These are phyloP conservation scores for Urochloa ruziziensis DNA, from an alignment of 176 grass and related monocot genomes.

Conservation along the genomic window DNA sequence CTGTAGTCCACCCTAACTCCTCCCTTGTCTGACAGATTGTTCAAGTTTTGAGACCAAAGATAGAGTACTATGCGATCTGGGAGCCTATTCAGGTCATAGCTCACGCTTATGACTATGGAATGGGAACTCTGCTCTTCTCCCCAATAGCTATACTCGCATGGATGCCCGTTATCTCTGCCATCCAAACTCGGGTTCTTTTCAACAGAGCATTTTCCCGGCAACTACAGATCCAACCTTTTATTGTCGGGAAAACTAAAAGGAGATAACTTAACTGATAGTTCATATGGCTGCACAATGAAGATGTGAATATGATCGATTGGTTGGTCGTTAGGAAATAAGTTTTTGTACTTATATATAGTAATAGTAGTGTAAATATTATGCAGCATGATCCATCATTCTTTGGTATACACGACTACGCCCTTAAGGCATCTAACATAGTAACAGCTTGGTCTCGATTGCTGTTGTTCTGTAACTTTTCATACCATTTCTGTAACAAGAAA, in stretches of 20 bases:
- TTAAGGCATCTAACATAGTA: constrained; percentile 2
- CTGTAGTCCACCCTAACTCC: not conserved
- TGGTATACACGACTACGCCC: not conserved
- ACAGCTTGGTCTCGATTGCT: not conserved
- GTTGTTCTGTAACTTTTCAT: constrained; percentile 2
- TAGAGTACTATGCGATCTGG: constrained; percentile 73
- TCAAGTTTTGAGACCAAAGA: constrained; percentile 80
- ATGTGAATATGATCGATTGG: constrained; percentile 44
- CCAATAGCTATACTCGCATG: constrained; percentile 80
- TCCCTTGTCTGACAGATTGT: constrained; percentile 51
- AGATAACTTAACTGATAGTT: constrained; percentile 39
- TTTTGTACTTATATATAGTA: not conserved
- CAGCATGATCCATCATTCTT: constrained; percentile 34
- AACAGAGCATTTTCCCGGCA: constrained; percentile 76
- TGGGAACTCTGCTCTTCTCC: constrained; percentile 78
- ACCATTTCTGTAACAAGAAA: not conserved
- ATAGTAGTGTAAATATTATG: constrained; percentile 24
- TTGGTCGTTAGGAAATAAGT: constrained; percentile 10
- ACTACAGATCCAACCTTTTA: constrained; percentile 85
- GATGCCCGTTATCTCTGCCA: constrained; percentile 88
- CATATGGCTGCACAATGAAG: not conserved
- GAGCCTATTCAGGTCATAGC: constrained; percentile 87
- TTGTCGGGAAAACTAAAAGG: constrained; percentile 72
- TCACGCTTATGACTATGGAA: constrained; percentile 86
- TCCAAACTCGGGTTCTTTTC: constrained; percentile 96